Percentiles rank a stretch among this genome's conserved stretches.
phyloP scores from a whole-genome alignment of 1,284 basidiomycete species.

The Blastosporella zonata region DNA sequence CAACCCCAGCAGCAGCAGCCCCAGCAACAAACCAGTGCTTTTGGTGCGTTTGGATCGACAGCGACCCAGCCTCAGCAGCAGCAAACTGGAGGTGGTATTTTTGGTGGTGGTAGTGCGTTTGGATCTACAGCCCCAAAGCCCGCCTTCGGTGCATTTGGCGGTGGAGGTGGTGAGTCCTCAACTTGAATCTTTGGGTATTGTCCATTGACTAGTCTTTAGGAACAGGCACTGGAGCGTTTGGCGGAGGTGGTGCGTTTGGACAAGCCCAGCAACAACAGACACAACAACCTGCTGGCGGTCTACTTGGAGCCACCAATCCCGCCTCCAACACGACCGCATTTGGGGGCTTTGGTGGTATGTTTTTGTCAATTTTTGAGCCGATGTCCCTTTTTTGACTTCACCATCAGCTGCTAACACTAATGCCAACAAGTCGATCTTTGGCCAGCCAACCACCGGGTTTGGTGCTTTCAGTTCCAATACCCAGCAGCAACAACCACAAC shows the following conservation, averaged over 20 bases:
- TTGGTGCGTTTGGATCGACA: slow-evolving; percentile 49
- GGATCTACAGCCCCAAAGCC: slow-evolving; percentile 36
- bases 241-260: slow-evolving; percentile 31
- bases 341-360: slow-evolving; percentile 27
- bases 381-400: not conserved
- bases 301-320: slow-evolving; percentile 26
- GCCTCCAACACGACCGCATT: slow-evolving; percentile 19
- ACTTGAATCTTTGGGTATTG: slow-evolving; percentile 22
- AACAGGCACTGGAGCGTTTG: slow-evolving; percentile 38
- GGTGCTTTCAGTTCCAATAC: slow-evolving; percentile 18
- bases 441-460: slow-evolving; percentile 21
- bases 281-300: slow-evolving; percentile 22
- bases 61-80: slow-evolving; percentile 31
- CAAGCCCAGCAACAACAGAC: slow-evolving; percentile 25
- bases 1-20: slow-evolving; percentile 31
- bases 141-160: slow-evolving; percentile 41
- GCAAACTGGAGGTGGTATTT: slow-evolving; percentile 18
- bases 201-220: slow-evolving; percentile 24
- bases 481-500: slow-evolving; percentile 23
- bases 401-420: slow-evolving; percentile 5
- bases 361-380: not conserved
- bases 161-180: slow-evolving; percentile 33
- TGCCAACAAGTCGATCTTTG: slow-evolving; percentile 25
- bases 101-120: slow-evolving; percentile 31
- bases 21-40: slow-evolving; percentile 34